A percentile compares a stretch with the other conserved stretches of the same genome.
phyloP scores from a whole-genome alignment of 768 basidiomycete genomes.

The Paxillus ammoniavirescens region DNA sequence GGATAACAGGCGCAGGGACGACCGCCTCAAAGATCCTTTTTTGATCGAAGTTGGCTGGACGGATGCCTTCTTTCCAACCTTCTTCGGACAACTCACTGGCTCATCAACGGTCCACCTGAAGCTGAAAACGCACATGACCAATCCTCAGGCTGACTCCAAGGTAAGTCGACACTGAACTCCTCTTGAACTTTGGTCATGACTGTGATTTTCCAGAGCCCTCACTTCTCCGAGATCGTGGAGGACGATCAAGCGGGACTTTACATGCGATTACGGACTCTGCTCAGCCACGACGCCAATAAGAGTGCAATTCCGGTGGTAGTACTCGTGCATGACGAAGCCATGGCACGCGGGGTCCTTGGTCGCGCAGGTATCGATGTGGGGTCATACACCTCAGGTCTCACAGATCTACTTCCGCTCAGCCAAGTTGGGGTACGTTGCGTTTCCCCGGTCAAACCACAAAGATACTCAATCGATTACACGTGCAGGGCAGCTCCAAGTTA shows the following conservation, averaged over 20 bases:
- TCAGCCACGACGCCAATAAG: slow-evolving; percentile 17
- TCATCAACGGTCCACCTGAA: slow-evolving; percentile 19
- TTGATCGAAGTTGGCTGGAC: slow-evolving; percentile 44
- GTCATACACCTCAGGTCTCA: slow-evolving; percentile 42
- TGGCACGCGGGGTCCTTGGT: slow-evolving; percentile 38
- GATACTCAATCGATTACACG: background rate
- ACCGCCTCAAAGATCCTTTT: slow-evolving; percentile 31
- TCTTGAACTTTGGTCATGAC: background rate
- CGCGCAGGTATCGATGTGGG: slow-evolving; percentile 42
- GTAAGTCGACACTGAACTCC: slow-evolving; percentile 6
- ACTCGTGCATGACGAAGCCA: slow-evolving; percentile 44
- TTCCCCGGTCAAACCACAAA: background rate
- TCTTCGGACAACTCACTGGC: slow-evolving; percentile 17
- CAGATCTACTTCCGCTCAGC: slow-evolving; percentile 11
- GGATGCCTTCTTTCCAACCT: slow-evolving; percentile 31
- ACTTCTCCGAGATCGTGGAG: slow-evolving; percentile 18
- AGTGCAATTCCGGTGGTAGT: slow-evolving; percentile 39
- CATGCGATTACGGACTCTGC: slow-evolving; percentile 16
- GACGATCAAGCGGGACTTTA: slow-evolving; percentile 10
- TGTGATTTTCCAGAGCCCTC: slow-evolving; percentile 7
- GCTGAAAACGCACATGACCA: slow-evolving; percentile 8
- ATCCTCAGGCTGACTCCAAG: slow-evolving; percentile 9
- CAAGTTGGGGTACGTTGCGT: slow-evolving; percentile 6
- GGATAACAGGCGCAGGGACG: slow-evolving; percentile 31
- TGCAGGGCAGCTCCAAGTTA: slow-evolving; percentile 8